Evolutionary conservation across 768 basidiomycete genomes (phyloP).

Genomic region (Ramaria sp.): DNA sequence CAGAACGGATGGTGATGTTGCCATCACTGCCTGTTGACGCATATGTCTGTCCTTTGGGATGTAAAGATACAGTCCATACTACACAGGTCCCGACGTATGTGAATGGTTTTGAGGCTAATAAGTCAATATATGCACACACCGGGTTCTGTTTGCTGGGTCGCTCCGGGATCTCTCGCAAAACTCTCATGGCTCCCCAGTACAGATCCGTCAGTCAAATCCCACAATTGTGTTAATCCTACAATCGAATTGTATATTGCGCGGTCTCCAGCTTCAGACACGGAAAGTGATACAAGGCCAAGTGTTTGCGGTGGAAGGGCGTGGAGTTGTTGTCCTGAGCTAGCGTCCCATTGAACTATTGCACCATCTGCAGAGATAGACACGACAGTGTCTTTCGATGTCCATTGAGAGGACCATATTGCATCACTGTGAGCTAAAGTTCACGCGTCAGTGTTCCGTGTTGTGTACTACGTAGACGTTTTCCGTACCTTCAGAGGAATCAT

Average conservation of each 20-base stretch:
- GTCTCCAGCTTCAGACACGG: slow-evolving; percentile 50
- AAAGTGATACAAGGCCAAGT: slow-evolving; percentile 76
- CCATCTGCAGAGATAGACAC: slow-evolving; percentile 75
- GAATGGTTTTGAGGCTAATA: not conserved
- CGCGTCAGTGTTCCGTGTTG: slow-evolving; percentile 4
- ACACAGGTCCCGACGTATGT: not conserved
- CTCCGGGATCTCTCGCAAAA: slow-evolving; percentile 37
- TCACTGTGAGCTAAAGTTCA: slow-evolving; percentile 58
- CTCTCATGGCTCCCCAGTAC: slow-evolving; percentile 63
- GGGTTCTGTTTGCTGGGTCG: slow-evolving; percentile 46
- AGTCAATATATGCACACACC: slow-evolving; percentile 34
- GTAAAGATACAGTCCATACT: slow-evolving; percentile 83
- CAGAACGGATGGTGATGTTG: slow-evolving; percentile 63
- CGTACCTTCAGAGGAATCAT: slow-evolving; percentile 3
- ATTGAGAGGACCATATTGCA: slow-evolving; percentile 67
- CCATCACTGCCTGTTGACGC: slow-evolving; percentile 66
- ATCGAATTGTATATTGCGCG: slow-evolving; percentile 69
- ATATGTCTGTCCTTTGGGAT: slow-evolving; percentile 63
- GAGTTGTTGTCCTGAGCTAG: slow-evolving; percentile 51
- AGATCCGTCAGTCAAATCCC: slow-evolving; percentile 56
- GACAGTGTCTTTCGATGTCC: slow-evolving; percentile 53
- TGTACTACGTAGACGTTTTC: slow-evolving; percentile 14
- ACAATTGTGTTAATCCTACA: slow-evolving; percentile 71
- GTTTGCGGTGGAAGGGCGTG: slow-evolving; percentile 61
- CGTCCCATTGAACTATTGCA: slow-evolving; percentile 60